phyloP scores from a whole-genome alignment of 495 filamentous ascomycete genomes.

The Evansstolkia leycettana region DNA sequence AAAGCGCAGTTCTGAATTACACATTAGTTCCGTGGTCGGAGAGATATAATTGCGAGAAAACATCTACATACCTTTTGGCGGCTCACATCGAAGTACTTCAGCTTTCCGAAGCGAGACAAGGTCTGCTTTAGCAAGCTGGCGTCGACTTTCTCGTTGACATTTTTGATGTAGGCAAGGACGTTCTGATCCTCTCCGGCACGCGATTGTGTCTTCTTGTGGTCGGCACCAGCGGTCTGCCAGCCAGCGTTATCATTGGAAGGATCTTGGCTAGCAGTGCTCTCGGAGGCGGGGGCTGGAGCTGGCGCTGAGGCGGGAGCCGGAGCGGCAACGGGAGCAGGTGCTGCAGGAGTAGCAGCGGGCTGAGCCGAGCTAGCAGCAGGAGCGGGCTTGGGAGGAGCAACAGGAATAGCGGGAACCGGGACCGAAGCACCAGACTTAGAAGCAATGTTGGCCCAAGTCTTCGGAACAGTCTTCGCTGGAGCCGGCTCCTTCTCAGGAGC shows the following conservation, averaged over 20 bases:
- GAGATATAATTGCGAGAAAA: background rate
- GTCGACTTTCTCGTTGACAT: conserved; percentile 76
- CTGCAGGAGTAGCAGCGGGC: conserved; percentile 21
- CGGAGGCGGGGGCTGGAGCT: conserved; percentile 17
- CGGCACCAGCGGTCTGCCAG: conserved; percentile 71
- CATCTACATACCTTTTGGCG: conserved; percentile 64
- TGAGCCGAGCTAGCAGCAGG: conserved; percentile 21
- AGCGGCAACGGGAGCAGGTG: conserved; percentile 30
- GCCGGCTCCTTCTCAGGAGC: conserved; percentile 38
- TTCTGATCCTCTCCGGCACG: conserved; percentile 53
- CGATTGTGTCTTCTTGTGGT: conserved; percentile 69
- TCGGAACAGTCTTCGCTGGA: conserved; percentile 42
- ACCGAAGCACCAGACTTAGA: conserved; percentile 28
- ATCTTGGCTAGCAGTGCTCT: conserved; percentile 32
- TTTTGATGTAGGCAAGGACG: conserved; percentile 80
- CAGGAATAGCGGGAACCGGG: conserved; percentile 17
- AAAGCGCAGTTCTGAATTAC: conserved; percentile 78
- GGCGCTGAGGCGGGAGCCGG: conserved; percentile 16
- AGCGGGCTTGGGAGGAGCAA: conserved; percentile 20
- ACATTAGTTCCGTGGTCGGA: background rate
- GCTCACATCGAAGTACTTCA: conserved; percentile 81
- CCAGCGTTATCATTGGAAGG: conserved; percentile 36
- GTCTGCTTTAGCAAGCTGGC: conserved; percentile 50
- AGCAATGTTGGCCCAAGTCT: conserved; percentile 87
- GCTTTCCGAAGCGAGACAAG: conserved; percentile 60